Evolutionary conservation across 78 protist genomes (phyloP).

Genomic region (Dictyostelium purpureum): DNA sequence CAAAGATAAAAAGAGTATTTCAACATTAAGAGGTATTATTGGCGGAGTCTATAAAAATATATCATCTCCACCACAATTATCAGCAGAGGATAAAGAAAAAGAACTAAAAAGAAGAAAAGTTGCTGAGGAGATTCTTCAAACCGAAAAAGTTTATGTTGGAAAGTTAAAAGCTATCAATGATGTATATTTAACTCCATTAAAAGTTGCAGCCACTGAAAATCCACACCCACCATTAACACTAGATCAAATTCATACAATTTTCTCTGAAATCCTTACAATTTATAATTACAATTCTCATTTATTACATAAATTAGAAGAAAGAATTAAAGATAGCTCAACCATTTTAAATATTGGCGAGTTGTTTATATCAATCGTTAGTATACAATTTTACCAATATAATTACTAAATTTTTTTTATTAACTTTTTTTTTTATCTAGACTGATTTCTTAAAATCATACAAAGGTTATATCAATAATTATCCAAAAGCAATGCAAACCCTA

Average conservation of each 20-base stretch:
- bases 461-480: constrained; percentile 47
- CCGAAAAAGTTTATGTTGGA: constrained; percentile 51
- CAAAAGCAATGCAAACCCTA: constrained; percentile 45
- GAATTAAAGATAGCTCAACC: constrained; percentile 4
- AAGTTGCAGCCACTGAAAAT: constrained; percentile 44
- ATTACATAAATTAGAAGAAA: constrained; percentile 20
- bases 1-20: constrained; percentile 38
- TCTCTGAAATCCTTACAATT: constrained; percentile 62
- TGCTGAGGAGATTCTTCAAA: constrained; percentile 51
- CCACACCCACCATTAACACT: constrained; percentile 54
- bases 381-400: not conserved
- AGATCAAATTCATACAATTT: constrained; percentile 55
- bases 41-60: constrained; percentile 32
- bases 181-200: constrained; percentile 48
- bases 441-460: constrained; percentile 58
- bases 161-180: constrained; percentile 49
- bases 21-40: constrained; percentile 52
- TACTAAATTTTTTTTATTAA: not conserved
- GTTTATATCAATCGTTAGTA: constrained; percentile 46
- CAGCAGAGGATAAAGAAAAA: constrained; percentile 3
- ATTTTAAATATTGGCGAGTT: constrained; percentile 26
- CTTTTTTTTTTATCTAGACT: not conserved
- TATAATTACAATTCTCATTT: constrained; percentile 69
- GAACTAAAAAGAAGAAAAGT: constrained; percentile 25
- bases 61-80: not conserved